These are phyloP conservation scores for Graphilbum sp. DNA, from an alignment of 2,329 filamentous ascomycete genomes.

Conservation along the genomic window DNA sequence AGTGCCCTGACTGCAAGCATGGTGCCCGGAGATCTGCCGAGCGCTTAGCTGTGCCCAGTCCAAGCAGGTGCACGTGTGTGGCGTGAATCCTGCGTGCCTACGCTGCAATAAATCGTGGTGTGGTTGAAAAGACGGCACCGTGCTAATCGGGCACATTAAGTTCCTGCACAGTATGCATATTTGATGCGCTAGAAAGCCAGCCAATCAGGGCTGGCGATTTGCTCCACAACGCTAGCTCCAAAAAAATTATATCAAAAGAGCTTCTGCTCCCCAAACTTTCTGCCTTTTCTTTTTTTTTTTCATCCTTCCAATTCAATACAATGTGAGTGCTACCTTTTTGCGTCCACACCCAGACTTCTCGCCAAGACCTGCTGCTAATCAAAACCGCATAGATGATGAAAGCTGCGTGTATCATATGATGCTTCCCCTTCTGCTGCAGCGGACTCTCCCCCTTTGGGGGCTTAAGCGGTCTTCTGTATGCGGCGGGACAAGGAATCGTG, in stretches of 20 bases:
- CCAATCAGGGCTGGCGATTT: neutral
- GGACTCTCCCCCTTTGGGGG: slow-evolving; percentile 78
- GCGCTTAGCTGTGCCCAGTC: no score
- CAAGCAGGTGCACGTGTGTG: no score
- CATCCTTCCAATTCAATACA: slow-evolving; percentile 95
- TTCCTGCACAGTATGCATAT: no score
- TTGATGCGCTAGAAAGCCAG: neutral
- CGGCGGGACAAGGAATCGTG: slow-evolving; percentile 53
- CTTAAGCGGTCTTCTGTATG: slow-evolving; percentile 70
- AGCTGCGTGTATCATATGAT: slow-evolving; percentile 92
- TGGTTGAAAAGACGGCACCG: no score
- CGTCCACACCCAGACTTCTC: no score
- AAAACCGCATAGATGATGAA: slow-evolving; percentile 82
- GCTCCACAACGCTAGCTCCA: no score
- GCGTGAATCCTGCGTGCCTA: no score
- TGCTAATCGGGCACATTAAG: no score
- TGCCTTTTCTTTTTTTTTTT: slow-evolving; percentile 27
- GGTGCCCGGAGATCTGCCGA: no score
- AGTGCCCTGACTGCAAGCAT: no score
- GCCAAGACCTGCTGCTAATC: no score
- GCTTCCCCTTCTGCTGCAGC: slow-evolving; percentile 48
- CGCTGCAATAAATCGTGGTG: no score
- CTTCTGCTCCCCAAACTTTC: slow-evolving; percentile 5
- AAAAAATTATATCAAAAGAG: neutral
- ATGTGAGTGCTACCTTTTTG: slow-evolving; percentile 48